Evolutionary conservation across 306 rosid species (phyloP).

Genomic region (Betula pendula): DNA sequence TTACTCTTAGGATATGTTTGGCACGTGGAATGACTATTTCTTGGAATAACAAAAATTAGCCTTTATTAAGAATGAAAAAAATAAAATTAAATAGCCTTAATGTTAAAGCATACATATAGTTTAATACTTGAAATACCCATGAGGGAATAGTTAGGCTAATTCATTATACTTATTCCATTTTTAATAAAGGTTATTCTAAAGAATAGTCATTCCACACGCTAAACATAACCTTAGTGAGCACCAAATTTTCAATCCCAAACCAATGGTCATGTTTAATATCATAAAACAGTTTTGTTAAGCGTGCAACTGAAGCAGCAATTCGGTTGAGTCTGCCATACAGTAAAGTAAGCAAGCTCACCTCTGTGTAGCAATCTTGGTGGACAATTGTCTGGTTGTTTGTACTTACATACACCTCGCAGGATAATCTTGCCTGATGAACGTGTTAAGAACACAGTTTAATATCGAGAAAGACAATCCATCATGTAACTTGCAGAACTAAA

Average conservation of each 20-base stretch:
- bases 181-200: too few relatives aligned
- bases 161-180: too few relatives aligned
- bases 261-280: background rate
- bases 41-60: too few relatives aligned
- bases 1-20: too few relatives aligned
- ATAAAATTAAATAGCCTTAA: too few relatives aligned
- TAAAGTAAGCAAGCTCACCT: slow-evolving; percentile 51
- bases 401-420: slow-evolving; percentile 69
- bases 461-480: background rate
- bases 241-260: background rate
- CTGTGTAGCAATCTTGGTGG: slow-evolving; percentile 77
- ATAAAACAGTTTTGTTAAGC: background rate
- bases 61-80: too few relatives aligned
- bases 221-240: too few relatives aligned
- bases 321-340: background rate
- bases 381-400: slow-evolving; percentile 49
- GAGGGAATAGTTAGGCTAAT: too few relatives aligned
- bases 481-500: background rate
- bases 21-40: too few relatives aligned
- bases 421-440: slow-evolving; percentile 62
- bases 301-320: background rate
- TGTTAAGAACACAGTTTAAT: background rate
- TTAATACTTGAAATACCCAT: too few relatives aligned
- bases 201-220: too few relatives aligned
- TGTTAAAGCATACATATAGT: too few relatives aligned